Evolutionary conservation across 2,329 filamentous ascomycete species (phyloP), one percentile per base, ranked within the genome.

Genomic region (Pseudogymnoascus destructans): DNA sequence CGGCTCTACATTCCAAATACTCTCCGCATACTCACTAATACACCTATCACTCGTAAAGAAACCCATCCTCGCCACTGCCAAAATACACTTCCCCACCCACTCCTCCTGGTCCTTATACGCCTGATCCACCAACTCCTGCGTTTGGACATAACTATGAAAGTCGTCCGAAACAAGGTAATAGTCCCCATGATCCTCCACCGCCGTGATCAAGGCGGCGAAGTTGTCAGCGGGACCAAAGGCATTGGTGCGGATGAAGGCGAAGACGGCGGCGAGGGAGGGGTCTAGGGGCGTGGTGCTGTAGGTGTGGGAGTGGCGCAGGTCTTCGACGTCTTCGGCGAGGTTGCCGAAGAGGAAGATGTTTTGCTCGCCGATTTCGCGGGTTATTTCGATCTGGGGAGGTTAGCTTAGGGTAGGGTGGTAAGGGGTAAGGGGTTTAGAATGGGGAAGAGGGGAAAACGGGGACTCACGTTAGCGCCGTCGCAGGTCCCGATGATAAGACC

Each of bases 291-390:
- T 88, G 38, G 82, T 75, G 62, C 87, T 85, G 73, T 95, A 97
- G 64, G 84, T 86, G 75, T 97, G 92, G 17, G 79, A 77, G 73
- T 97, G 90, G 55, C 93, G 91, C 58, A 98, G 84, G 64, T 97
- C 92, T 67, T 97, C 93, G 38, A 98, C 93, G 66, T 97, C 90
- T 72, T 98, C 93, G 59, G 93, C 84, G 17, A 98, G 81, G 70
- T 92, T 95, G 61, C 93, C 93, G 70, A 98, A 97, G 65, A 98
- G 81, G 83, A 98, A 98, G 71, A 98, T 96, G 74, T 97, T 97
- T 70, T 89, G 85, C 69, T 97, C 90, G 67, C 91, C 89, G 68
- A 97, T 88, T 73, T 98, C 93, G 60, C 93, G 89, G 3, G 93
- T 97, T 70, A 97, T 97, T 76, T 96, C 91, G 71, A 95, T 95